Evolutionary conservation across 371 early-diverging fungal species (phyloP).

Genomic region (Gilbertella persicaria): DNA sequence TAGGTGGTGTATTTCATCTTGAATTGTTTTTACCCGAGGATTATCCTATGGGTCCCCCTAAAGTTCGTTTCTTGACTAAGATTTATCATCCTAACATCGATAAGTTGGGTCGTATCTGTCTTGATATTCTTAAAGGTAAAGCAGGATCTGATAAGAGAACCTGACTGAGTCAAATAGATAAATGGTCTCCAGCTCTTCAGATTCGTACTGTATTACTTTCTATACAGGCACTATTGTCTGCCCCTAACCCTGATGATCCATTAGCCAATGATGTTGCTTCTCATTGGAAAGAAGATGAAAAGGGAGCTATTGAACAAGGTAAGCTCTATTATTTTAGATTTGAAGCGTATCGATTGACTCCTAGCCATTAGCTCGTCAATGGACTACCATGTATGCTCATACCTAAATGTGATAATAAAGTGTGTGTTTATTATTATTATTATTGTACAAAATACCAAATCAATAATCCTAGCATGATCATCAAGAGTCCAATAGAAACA

Average conservation of each 20-base stretch:
- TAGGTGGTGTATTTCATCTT: conserved; percentile 95
- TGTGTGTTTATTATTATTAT: background rate
- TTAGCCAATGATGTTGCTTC: conserved; percentile 99
- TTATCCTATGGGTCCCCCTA: conserved; percentile 99
- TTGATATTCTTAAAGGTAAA: conserved; percentile 97
- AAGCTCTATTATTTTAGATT: conserved; percentile 14
- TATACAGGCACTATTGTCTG: conserved; percentile 98
- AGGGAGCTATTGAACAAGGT: conserved; percentile 90
- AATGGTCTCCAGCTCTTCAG: conserved; percentile 99
- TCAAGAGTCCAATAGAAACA: conserved; percentile 24
- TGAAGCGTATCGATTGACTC: background rate
- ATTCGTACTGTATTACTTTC: conserved; percentile 97
- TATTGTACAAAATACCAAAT: conserved; percentile 26
- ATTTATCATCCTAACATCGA: conserved; percentile 99
- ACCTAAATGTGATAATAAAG: background rate
- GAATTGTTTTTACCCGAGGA: conserved; percentile 97
- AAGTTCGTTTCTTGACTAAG: conserved; percentile 96
- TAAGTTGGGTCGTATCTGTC: conserved; percentile 97
- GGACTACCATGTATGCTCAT: conserved; percentile 36
- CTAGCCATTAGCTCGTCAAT: conserved; percentile 24
- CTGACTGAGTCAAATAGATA: conserved; percentile 62
- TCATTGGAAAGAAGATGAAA: conserved; percentile 97
- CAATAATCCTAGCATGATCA: conserved; percentile 19
- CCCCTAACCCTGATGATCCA: conserved; percentile 98
- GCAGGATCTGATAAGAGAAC: background rate